These are phyloP conservation scores for Hamigera avellanea DNA, from an alignment of 495 filamentous ascomycete genomes.

Conservation along the genomic window DNA sequence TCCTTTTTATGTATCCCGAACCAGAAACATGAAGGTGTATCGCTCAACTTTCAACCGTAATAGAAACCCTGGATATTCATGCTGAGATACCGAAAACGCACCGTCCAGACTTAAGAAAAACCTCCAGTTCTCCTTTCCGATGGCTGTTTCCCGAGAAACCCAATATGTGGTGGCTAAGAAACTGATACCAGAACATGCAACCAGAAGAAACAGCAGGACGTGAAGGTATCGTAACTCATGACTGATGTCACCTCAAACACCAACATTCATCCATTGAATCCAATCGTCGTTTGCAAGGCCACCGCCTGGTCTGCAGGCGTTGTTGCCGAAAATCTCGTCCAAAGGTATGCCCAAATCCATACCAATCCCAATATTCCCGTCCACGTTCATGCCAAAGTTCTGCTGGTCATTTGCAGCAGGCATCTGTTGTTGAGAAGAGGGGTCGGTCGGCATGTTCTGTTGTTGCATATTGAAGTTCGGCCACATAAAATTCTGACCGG, in stretches of 20 bases:
- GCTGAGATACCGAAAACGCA: too few species aligned
- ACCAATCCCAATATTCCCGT: conserved; percentile 13
- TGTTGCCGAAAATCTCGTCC: conserved; percentile 31
- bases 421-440: conserved; percentile 7
- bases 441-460: conserved; percentile 8
- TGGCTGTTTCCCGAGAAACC: too few species aligned
- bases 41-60: too few species aligned
- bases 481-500: conserved; percentile 35
- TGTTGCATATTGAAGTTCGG: conserved; percentile 31
- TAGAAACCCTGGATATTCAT: too few species aligned
- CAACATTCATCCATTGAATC: conserved; percentile 32
- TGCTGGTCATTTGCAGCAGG: conserved; percentile 10
- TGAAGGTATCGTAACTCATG: too few species aligned
- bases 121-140: too few species aligned
- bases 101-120: too few species aligned
- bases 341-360: conserved; percentile 27
- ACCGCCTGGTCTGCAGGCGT: conserved; percentile 9
- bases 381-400: conserved; percentile 19
- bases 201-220: too few species aligned
- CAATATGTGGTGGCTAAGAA: too few species aligned
- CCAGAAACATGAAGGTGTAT: too few species aligned
- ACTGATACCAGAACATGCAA: too few species aligned
- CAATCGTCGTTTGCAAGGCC: conserved; percentile 26
- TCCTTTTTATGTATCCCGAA: too few species aligned
- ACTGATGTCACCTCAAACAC: conserved; percentile 1